A percentile compares a stretch with the other conserved stretches of the same genome.
Conservation (phyloP, 805 yeast genomes). For the Myxozyma monticola region DNA sequence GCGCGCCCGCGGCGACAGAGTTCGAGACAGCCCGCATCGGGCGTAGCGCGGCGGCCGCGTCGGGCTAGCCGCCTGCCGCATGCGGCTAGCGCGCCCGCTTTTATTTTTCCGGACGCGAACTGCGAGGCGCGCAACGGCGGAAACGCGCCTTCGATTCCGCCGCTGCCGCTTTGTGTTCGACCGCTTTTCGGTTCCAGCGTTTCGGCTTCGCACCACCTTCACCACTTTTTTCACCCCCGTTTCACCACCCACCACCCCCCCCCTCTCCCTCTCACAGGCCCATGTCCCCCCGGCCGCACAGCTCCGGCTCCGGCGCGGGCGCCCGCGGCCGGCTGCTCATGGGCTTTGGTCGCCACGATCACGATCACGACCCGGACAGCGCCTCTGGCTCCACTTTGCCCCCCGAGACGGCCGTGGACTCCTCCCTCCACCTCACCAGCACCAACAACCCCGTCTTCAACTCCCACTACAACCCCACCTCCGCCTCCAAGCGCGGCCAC, state of each 20-base stretch:
- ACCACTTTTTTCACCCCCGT: not conserved
- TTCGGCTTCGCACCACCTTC: too few relatives aligned
- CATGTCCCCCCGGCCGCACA: slow-evolving; percentile 1
- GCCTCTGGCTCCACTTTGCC: not conserved
- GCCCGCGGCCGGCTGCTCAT: not conserved
- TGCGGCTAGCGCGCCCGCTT: too few relatives aligned
- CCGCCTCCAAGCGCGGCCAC: slow-evolving; percentile 2
- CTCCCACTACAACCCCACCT: not conserved
- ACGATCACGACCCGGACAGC: not conserved
- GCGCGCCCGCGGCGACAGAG: too few relatives aligned
- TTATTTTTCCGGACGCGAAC: too few relatives aligned
- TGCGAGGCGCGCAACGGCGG: too few relatives aligned
- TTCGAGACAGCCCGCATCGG: too few relatives aligned
- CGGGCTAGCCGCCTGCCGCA: too few relatives aligned
- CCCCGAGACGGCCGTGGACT: not conserved
- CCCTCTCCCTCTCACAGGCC: not conserved
- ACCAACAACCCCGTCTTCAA: not conserved
- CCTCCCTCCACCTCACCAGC: not conserved
- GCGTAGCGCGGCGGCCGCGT: too few relatives aligned
- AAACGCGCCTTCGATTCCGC: not conserved
- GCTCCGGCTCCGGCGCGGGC: not conserved
- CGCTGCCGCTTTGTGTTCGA: not conserved
- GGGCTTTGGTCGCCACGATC: slow-evolving; percentile 1
- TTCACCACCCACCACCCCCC: not conserved
- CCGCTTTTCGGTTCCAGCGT: not conserved